A percentile compares a stretch with the other conserved stretches of the same genome.
Evolutionary conservation across 2,329 filamentous ascomycete genomes (phyloP).

Genomic region (Clonostachys byssicola): DNA sequence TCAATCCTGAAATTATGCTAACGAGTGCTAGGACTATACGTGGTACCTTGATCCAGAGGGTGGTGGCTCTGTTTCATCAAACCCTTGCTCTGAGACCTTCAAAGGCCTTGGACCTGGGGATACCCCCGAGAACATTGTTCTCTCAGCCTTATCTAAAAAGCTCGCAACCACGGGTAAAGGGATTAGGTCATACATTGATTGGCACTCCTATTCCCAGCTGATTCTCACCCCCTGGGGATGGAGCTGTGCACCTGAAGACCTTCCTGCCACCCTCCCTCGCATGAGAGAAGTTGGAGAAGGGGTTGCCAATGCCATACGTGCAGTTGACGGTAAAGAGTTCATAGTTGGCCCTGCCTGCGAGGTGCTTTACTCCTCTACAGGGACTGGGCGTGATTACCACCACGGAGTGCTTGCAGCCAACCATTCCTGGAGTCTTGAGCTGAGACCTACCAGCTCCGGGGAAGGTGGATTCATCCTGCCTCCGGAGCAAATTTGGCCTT

Average conservation of each 20-base stretch:
- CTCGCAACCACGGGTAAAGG: conserved; percentile 33
- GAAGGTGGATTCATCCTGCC: conserved; percentile 11
- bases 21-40: conserved; percentile 8
- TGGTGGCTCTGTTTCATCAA: conserved; percentile 31
- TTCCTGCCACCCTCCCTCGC: conserved; percentile 12
- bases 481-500: conserved; percentile 10
- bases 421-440: conserved; percentile 13
- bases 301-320: conserved; percentile 34
- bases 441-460: conserved; percentile 6
- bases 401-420: conserved; percentile 10
- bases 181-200: conserved; percentile 54
- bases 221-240: conserved; percentile 54
- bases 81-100: conserved; percentile 40
- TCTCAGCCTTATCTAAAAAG: conserved; percentile 39
- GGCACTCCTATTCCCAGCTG: conserved; percentile 53
- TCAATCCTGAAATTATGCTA: background rate
- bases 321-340: conserved; percentile 4
- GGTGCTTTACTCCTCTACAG: conserved; percentile 12
- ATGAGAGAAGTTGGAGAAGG: conserved; percentile 20
- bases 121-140: conserved; percentile 39
- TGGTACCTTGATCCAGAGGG: conserved; percentile 23
- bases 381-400: conserved; percentile 11
- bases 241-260: conserved; percentile 29
- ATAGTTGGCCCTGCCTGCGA: conserved; percentile 11
- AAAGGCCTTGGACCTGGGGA: conserved; percentile 32